phyloP scores from a whole-genome alignment of 768 basidiomycete genomes.

The Podaxis sp. region DNA sequence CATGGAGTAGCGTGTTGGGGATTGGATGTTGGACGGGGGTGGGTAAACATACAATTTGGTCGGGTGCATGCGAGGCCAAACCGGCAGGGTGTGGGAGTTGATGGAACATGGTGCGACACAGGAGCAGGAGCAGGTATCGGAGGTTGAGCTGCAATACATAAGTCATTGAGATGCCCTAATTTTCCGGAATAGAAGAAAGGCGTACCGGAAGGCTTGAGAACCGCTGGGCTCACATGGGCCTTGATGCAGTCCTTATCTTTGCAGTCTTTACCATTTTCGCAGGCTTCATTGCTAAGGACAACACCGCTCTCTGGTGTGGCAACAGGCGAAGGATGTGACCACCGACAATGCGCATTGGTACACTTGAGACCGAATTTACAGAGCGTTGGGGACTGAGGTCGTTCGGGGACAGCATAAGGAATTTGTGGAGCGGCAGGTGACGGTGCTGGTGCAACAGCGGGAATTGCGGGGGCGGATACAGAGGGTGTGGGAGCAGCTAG shows the following conservation, averaged over 20 bases:
- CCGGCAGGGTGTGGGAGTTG: conserved; percentile 49
- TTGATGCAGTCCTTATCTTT: conserved; percentile 93
- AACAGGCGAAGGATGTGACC: conserved; percentile 95
- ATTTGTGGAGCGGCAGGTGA: conserved; percentile 33
- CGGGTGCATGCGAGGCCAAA: conserved; percentile 74
- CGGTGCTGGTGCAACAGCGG: conserved; percentile 29
- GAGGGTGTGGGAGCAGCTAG: conserved; percentile 22
- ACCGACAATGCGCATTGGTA: conserved; percentile 85
- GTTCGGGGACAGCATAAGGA: conserved; percentile 63
- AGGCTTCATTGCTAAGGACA: conserved; percentile 91
- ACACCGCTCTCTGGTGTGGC: conserved; percentile 94
- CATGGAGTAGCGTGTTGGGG: conserved; percentile 55
- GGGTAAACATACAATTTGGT: conserved; percentile 64
- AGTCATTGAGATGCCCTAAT: conserved; percentile 16
- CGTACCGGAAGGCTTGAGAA: conserved; percentile 62
- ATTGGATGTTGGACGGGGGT: conserved; percentile 46
- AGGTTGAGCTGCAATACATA: conserved; percentile 17
- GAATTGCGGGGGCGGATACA: conserved; percentile 26
- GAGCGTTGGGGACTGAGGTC: conserved; percentile 83
- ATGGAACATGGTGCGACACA: conserved; percentile 27
- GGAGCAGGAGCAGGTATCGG: conserved; percentile 15
- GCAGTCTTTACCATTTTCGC: conserved; percentile 86
- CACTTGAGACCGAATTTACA: conserved; percentile 95
- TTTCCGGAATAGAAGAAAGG: conserved; percentile 11
- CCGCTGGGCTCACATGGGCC: conserved; percentile 87